Conservation (phyloP, 805 yeast genomes). For the Allodekkera sacchari region DNA sequence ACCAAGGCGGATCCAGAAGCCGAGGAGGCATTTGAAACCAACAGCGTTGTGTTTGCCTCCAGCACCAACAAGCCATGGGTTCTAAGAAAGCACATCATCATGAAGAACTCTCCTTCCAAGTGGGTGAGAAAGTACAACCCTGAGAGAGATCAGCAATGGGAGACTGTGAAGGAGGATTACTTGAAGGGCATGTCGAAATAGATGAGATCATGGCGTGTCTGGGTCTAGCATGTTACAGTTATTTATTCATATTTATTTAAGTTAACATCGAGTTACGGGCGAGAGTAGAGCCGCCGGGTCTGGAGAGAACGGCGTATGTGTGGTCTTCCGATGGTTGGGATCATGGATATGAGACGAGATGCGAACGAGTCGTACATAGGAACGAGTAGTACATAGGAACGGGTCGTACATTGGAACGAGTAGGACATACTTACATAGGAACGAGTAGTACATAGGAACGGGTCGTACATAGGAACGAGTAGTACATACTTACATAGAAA, state of each 20-base stretch:
- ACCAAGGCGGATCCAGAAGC: slow-evolving; percentile 61
- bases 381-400: too few relatives aligned
- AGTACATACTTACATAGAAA: too few relatives aligned
- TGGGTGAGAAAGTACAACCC: slow-evolving; percentile 28
- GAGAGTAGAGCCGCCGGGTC: too few relatives aligned
- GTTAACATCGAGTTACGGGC: too few relatives aligned
- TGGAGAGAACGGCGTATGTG: too few relatives aligned
- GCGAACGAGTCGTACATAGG: too few relatives aligned
- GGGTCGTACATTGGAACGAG: too few relatives aligned
- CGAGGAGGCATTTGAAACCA: slow-evolving; percentile 72
- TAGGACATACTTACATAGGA: too few relatives aligned
- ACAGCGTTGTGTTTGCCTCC: slow-evolving; percentile 34
- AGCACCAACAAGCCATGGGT: slow-evolving; percentile 28
- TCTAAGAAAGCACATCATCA: slow-evolving; percentile 29
- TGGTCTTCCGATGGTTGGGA: too few relatives aligned
- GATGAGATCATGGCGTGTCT: not conserved
- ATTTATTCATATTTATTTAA: not conserved
- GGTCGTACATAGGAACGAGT: too few relatives aligned
- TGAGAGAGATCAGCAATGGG: slow-evolving; percentile 24
- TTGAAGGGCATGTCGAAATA: slow-evolving; percentile 27
- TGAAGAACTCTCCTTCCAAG: slow-evolving; percentile 31
- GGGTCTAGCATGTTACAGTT: not conserved
- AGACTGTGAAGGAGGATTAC: slow-evolving; percentile 27
- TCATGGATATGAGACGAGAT: too few relatives aligned
- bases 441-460: too few relatives aligned